These are phyloP conservation scores for Zygosaccharomyces kombuchaensis DNA, from an alignment of 805 yeast species.

Conservation along the genomic window DNA sequence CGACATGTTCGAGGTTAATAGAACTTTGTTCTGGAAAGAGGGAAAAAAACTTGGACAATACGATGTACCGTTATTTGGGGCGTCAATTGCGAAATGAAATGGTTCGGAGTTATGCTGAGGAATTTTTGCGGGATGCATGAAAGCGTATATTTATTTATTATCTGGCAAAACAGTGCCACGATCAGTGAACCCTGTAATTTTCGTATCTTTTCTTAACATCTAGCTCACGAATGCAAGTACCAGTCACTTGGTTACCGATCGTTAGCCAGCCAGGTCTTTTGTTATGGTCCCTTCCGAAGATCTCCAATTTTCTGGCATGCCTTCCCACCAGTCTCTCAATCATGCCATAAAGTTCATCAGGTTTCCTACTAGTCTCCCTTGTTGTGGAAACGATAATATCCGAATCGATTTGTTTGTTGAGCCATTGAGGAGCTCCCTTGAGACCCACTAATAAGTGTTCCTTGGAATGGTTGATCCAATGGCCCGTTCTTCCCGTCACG, in stretches of 20 bases:
- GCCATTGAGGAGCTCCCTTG: constrained; percentile 76
- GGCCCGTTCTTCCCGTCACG: constrained; percentile 95
- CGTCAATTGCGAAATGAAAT: no score
- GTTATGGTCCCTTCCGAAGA: constrained; percentile 86
- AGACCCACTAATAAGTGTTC: constrained; percentile 85
- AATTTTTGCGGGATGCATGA: no score
- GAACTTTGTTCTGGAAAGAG: no score
- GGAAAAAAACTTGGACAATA: no score
- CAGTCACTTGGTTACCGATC: constrained; percentile 72
- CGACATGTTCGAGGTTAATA: no score
- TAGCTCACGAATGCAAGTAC: constrained; percentile 52
- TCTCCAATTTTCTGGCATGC: constrained; percentile 73
- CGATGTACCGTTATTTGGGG: no score
- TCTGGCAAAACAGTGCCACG: no score
- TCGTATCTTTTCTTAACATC: constrained; percentile 48
- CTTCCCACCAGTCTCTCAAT: constrained; percentile 80
- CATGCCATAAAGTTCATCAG: constrained; percentile 84
- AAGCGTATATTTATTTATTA: no score
- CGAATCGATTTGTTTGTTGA: constrained; percentile 59
- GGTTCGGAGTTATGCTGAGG: no score
- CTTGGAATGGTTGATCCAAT: constrained; percentile 93
- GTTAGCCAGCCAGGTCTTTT: constrained; percentile 89
- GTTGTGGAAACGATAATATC: constrained; percentile 79
- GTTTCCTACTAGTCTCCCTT: constrained; percentile 85
- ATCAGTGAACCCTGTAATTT: constrained; percentile 5